phyloP scores from a whole-genome alignment of 345 rosid genomes.

The Eucalyptus albens region DNA sequence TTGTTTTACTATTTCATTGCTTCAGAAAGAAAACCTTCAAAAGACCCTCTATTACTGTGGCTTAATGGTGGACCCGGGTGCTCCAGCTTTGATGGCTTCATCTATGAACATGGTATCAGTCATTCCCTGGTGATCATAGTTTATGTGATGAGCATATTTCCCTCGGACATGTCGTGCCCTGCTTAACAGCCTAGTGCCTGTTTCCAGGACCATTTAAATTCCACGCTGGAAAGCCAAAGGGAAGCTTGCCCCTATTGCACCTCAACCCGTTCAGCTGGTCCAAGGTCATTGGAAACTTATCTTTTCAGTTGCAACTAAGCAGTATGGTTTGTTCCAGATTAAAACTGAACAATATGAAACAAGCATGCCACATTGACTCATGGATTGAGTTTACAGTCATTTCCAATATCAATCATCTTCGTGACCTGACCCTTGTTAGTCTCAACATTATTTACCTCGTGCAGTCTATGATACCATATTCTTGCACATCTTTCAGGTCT shows the following conservation, averaged over 20 bases:
- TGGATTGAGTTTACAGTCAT: neutral
- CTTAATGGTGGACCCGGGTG: constrained; percentile 32
- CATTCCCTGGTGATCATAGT: neutral
- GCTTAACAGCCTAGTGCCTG: neutral
- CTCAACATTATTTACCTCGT: neutral
- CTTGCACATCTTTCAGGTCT: constrained; percentile 16
- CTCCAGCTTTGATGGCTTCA: constrained; percentile 20
- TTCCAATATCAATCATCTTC: neutral
- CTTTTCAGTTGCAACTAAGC: neutral
- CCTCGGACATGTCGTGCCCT: neutral
- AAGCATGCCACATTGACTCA: neutral
- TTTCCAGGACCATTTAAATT: constrained; percentile 12
- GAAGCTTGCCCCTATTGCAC: constrained; percentile 1
- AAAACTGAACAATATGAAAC: neutral
- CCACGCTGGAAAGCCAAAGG: neutral
- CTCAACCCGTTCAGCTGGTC: constrained; percentile 19
- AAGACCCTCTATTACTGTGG: constrained; percentile 21
- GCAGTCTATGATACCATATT: neutral
- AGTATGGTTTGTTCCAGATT: neutral
- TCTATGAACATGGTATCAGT: constrained; percentile 17
- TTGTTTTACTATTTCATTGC: constrained; percentile 19
- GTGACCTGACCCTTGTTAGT: rapidly evolving
- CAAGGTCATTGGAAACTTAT: neutral
- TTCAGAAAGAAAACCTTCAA: constrained; percentile 7
- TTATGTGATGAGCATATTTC: neutral